These are phyloP conservation scores for Phytopythium delawarense DNA, from an alignment of 352 stramenopile species.

Conservation along the genomic window DNA sequence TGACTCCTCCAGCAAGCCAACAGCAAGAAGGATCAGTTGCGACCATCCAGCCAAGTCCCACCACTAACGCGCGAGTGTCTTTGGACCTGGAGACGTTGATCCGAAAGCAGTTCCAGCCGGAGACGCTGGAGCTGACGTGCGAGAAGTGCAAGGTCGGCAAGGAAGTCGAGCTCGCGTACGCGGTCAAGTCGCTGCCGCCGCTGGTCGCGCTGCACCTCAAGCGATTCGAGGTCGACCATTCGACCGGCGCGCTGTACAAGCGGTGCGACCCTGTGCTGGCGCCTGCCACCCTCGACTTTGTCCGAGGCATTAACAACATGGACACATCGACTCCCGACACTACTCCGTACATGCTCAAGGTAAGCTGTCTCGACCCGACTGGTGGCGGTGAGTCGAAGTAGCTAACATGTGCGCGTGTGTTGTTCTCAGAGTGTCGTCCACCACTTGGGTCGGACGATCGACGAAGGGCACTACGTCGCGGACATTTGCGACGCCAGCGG, in stretches of 20 bases:
- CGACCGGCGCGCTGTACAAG: constrained; percentile 69
- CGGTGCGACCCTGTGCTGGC: constrained; percentile 73
- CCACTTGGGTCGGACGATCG: constrained; percentile 71
- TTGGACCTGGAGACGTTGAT: constrained; percentile 62
- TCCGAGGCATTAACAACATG: constrained; percentile 31
- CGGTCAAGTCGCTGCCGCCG: constrained; percentile 60
- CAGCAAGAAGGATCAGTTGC: background rate
- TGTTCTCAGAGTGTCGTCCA: constrained; percentile 77
- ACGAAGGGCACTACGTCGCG: constrained; percentile 83
- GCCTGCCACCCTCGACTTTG: constrained; percentile 36
- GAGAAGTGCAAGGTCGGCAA: constrained; percentile 79
- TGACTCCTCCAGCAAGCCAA: constrained; percentile 5
- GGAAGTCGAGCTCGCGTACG: constrained; percentile 53
- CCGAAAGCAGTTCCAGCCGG: constrained; percentile 73
- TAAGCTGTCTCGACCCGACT: constrained; percentile 12
- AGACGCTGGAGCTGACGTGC: constrained; percentile 74
- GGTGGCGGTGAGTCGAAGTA: background rate
- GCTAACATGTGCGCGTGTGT: constrained; percentile 5
- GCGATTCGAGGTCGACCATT: constrained; percentile 77
- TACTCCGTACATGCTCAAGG: constrained; percentile 49
- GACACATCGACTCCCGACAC: constrained; percentile 7
- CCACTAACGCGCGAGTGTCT: constrained; percentile 9
- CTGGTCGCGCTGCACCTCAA: constrained; percentile 83
- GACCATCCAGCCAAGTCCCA: background rate
- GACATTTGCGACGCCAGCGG: constrained; percentile 54